These are phyloP conservation scores for Stereum hirsutum DNA, from an alignment of 1,284 basidiomycete genomes.

Conservation along the genomic window DNA sequence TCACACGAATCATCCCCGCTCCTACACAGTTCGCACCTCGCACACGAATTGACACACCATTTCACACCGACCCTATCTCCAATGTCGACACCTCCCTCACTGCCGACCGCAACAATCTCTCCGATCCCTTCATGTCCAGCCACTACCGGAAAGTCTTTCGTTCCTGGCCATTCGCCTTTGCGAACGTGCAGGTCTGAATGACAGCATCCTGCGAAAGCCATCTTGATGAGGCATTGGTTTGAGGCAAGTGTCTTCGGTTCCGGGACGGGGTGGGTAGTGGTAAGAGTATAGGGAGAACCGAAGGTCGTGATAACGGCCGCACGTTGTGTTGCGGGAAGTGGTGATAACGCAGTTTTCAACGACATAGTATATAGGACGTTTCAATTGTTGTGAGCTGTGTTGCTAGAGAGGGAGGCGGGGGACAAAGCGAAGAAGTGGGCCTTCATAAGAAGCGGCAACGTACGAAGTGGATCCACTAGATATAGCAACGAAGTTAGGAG, in stretches of 20 bases:
- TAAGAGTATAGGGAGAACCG: slow-evolving; percentile 20
- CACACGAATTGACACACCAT: slow-evolving; percentile 56
- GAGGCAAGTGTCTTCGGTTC: slow-evolving; percentile 49
- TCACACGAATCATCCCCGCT: slow-evolving; percentile 42
- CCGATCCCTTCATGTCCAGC: slow-evolving; percentile 66
- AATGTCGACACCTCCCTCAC: slow-evolving; percentile 32
- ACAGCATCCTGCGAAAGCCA: slow-evolving; percentile 56
- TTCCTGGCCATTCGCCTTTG: slow-evolving; percentile 44
- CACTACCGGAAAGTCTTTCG: slow-evolving; percentile 49
- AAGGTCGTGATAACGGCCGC: slow-evolving; percentile 36
- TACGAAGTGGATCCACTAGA: too few relatives aligned
- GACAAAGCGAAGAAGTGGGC: too few relatives aligned
- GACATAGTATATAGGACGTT: too few relatives aligned
- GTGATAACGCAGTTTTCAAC: too few relatives aligned
- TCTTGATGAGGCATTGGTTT: slow-evolving; percentile 59
- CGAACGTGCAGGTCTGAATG: slow-evolving; percentile 60
- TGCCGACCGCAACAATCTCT: slow-evolving; percentile 56
- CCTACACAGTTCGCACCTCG: slow-evolving; percentile 56
- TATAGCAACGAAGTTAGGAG: too few relatives aligned
- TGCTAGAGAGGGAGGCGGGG: too few relatives aligned
- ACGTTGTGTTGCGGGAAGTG: slow-evolving; percentile 36
- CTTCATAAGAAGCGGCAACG: too few relatives aligned
- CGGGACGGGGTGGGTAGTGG: slow-evolving; percentile 35
- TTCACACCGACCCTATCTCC: slow-evolving; percentile 72
- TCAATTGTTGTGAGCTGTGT: too few relatives aligned